A percentile compares a stretch with the other conserved stretches of the same genome.
Evolutionary conservation across 805 yeast species (phyloP).

Genomic region (Nakazawaea pomicola): DNA sequence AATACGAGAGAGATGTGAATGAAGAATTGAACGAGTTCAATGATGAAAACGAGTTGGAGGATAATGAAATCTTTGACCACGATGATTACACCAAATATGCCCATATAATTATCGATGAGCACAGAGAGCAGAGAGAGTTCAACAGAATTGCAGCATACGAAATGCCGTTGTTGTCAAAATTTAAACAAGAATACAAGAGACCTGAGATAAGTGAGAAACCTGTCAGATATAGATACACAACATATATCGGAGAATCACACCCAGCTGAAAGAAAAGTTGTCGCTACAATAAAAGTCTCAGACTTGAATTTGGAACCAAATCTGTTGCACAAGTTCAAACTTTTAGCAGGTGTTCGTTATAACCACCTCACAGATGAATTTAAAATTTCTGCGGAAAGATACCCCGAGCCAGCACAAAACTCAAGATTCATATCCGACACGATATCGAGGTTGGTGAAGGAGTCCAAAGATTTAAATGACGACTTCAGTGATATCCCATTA

Average conservation of each 20-base stretch:
- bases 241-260: constrained; percentile 67
- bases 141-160: constrained; percentile 88
- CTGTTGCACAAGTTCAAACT: constrained; percentile 73
- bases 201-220: constrained; percentile 41
- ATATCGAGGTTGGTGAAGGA: constrained; percentile 57
- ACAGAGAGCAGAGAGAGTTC: constrained; percentile 69
- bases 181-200: constrained; percentile 62
- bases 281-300: constrained; percentile 45
- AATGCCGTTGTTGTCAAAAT: constrained; percentile 77
- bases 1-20: constrained; percentile 37
- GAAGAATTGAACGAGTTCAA: constrained; percentile 25
- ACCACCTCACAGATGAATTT: constrained; percentile 53
- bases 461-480: constrained; percentile 57
- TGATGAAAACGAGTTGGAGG: constrained; percentile 33
- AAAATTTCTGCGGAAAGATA: constrained; percentile 61
- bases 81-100: constrained; percentile 69
- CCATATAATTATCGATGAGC: constrained; percentile 64
- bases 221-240: constrained; percentile 63
- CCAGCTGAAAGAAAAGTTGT: constrained; percentile 70
- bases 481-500: constrained; percentile 73
- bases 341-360: constrained; percentile 74
- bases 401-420: constrained; percentile 81
- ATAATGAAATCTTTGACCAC: constrained; percentile 37
- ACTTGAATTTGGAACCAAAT: constrained; percentile 45
- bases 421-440: constrained; percentile 62